Evolutionary conservation across 129 eudicot species (phyloP).

Genomic region (Heracleum sosnowskyi): DNA sequence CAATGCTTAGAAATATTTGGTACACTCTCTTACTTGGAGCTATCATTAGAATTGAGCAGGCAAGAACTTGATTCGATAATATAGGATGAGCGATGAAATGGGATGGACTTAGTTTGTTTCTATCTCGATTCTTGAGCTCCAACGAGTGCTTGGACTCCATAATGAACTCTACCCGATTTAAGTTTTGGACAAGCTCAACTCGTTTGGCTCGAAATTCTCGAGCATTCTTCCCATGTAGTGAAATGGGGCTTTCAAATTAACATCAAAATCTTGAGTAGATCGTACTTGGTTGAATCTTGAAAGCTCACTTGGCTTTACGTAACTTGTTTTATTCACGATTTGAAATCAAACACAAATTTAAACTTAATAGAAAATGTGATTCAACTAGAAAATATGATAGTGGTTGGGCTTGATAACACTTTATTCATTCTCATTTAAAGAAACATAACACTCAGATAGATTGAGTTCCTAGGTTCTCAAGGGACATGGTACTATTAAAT

Average conservation of each 20-base stretch:
- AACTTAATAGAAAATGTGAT: too few species aligned
- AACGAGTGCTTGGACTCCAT: not conserved
- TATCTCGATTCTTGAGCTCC: too few species aligned
- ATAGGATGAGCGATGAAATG: not conserved
- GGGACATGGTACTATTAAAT: not conserved
- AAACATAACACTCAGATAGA: not conserved
- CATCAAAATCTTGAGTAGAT: not conserved
- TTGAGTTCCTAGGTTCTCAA: not conserved
- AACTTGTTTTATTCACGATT: too few species aligned
- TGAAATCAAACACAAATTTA: too few species aligned
- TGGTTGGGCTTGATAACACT: not conserved
- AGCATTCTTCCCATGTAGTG: not conserved
- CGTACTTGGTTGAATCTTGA: not conserved
- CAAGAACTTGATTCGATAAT: not conserved
- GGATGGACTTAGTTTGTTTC: not conserved
- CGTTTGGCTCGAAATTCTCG: not conserved
- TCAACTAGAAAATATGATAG: not conserved
- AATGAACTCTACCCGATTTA: not conserved
- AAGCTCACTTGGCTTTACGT: not conserved
- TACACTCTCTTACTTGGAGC: not conserved
- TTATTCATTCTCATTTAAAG: too few species aligned
- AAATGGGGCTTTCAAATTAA: not conserved
- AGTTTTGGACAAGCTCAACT: not conserved
- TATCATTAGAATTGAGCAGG: too few species aligned
- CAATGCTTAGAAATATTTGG: too few species aligned